phyloP scores from a whole-genome alignment of 345 rosid species.

The Clausena lansium region DNA sequence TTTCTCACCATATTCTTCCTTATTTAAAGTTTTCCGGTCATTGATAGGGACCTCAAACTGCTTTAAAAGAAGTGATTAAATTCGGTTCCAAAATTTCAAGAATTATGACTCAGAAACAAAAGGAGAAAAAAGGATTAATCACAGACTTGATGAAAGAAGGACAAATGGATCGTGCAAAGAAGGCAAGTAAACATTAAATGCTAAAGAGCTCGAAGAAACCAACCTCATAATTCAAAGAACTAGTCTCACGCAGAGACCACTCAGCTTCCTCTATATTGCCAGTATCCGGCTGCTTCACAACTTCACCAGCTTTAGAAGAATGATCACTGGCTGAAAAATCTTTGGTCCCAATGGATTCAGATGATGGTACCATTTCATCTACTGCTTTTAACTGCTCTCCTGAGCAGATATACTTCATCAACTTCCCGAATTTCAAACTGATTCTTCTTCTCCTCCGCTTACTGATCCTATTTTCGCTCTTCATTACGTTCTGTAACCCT shows the following conservation, averaged over 20 bases:
- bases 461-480: slow-evolving; percentile 34
- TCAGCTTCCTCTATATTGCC: slow-evolving; percentile 84
- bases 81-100: background rate
- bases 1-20: background rate
- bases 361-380: slow-evolving; percentile 43
- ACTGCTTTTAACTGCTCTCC: slow-evolving; percentile 45
- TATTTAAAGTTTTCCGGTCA: background rate
- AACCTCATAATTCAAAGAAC: slow-evolving; percentile 82
- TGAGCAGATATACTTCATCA: slow-evolving; percentile 58
- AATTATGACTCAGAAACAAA: background rate
- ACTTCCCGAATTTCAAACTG: slow-evolving; percentile 37
- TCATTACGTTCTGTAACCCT: slow-evolving; percentile 39
- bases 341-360: slow-evolving; percentile 38
- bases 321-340: slow-evolving; percentile 33
- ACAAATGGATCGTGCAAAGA: background rate
- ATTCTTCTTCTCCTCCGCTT: slow-evolving; percentile 28
- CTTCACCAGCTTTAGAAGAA: slow-evolving; percentile 43
- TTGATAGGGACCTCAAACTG: background rate
- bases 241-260: slow-evolving; percentile 66
- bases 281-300: slow-evolving; percentile 45
- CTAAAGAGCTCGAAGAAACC: slow-evolving; percentile 9
- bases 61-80: background rate
- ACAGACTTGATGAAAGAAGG: background rate
- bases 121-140: background rate
- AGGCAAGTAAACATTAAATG: background rate